Evolutionary conservation across 139 green algal species (phyloP), one percentile per base, ranked within the genome.

Genomic region (Picochlorum sp.): DNA sequence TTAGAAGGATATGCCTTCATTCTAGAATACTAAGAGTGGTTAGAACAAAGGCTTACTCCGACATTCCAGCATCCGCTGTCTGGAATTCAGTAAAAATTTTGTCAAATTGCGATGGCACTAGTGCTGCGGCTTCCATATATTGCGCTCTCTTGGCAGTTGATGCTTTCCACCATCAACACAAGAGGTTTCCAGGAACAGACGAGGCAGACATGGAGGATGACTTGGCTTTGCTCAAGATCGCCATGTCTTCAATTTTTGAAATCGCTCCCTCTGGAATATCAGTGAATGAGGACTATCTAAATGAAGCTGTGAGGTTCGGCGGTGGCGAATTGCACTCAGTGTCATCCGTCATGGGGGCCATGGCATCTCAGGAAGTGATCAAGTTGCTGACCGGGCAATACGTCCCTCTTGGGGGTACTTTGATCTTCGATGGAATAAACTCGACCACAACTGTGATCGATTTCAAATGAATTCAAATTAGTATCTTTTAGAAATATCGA

Each of bases 381-480:
- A 98, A 98, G 75, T 72, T 97, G 3, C 57, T 98, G 12, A 97
- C 91, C 0, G 55, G 74, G 25, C 89, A 97, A 72, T 98, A 96
- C 74, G 84, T 93, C 55, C 83, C 89, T 0, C 44, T 93, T 30
- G 43, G 36, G 0, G 91, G 86, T 5, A 85, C 72, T 9, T 63
- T 98, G 0, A 55, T 97, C 2, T 97, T 88, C 80, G 95, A 96
- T 55, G 88, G 61, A 20, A 94, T 97, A 67, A 41, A 50, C 7
- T 72, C 50, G 40, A 77, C 70, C n/a, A 78, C 66, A 30, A 64
- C 68, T 20, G 63, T 85, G n/a, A 67, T 85, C 30, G 22, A 56
- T 37, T 39, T 56, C 24, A 22, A 37, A 18, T 56, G 28, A 56
- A 47, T 47, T 5, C 9, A 47, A 47, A 47, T 25, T 9, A 47